phyloP scores from a whole-genome alignment of 306 rosid genomes.

The Cucumis sativus region DNA sequence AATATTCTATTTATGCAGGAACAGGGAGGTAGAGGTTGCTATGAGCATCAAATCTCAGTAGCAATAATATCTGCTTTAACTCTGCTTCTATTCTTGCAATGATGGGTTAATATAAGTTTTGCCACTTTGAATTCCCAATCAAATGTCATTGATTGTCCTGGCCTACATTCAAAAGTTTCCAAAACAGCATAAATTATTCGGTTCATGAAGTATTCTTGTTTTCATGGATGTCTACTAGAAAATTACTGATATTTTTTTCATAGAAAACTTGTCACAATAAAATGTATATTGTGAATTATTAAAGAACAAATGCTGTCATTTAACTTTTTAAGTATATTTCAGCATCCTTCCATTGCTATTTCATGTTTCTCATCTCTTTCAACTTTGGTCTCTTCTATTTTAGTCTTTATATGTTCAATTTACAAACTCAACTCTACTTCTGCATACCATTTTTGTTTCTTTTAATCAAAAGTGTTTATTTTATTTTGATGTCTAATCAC shows the following conservation, averaged over 20 bases:
- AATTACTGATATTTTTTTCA: not conserved
- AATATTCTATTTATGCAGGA: conserved; percentile 33
- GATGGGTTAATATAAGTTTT: not conserved
- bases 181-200: not conserved
- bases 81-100: conserved; percentile 39
- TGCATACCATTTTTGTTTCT: too few species aligned
- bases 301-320: not conserved
- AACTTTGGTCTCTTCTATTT: too few species aligned
- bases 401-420: too few species aligned
- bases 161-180: not conserved
- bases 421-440: too few species aligned
- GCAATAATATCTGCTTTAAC: conserved; percentile 27
- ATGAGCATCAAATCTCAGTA: conserved; percentile 26
- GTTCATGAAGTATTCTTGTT: not conserved
- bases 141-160: not conserved
- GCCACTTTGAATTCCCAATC: not conserved
- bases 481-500: too few species aligned
- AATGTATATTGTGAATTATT: not conserved
- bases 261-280: not conserved
- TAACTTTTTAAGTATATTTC: not conserved
- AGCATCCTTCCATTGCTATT: too few species aligned
- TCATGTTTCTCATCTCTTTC: not conserved
- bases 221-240: not conserved
- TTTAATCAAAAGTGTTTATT: too few species aligned
- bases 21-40: conserved; percentile 26